Evolutionary conservation across 2,329 filamentous ascomycete species (phyloP).

Genomic region (Verticillium albo-atrum): DNA sequence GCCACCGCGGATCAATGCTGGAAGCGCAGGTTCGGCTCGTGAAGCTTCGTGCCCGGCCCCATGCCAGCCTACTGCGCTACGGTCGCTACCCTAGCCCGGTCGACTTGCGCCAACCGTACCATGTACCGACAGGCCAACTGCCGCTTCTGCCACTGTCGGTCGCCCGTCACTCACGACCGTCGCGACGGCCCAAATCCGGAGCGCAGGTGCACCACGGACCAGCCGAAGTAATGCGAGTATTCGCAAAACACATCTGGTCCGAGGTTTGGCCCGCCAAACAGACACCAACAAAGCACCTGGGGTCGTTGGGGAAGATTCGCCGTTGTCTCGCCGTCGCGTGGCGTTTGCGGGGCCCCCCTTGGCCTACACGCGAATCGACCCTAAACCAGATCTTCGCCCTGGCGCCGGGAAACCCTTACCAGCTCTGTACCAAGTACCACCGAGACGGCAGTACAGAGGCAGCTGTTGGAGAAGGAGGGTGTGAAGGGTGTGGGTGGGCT

Average conservation of each 20-base stretch:
- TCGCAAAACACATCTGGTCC: not conserved
- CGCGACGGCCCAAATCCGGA: not conserved
- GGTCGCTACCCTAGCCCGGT: not conserved
- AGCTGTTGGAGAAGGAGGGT: not conserved
- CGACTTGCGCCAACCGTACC: no score
- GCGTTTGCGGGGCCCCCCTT: conserved; percentile 12
- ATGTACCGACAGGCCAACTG: not conserved
- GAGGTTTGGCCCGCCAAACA: not conserved
- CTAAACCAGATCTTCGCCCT: not conserved
- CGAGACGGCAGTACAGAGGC: not conserved
- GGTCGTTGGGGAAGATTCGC: conserved; percentile 6
- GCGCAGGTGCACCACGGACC: not conserved
- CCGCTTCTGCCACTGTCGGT: conserved; percentile 1
- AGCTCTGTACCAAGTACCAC: not conserved
- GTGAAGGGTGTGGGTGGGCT: not conserved
- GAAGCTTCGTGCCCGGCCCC: not conserved
- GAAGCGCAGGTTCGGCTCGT: not conserved
- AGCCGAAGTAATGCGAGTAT: not conserved
- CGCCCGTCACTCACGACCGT: not conserved
- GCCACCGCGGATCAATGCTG: not conserved
- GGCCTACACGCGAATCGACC: not conserved
- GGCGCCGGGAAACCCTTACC: not conserved
- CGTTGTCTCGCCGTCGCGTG: conserved; percentile 16
- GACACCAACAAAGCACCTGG: conserved; percentile 5
- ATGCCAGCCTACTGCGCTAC: not conserved